A percentile compares a stretch with the other conserved stretches of the same genome.
Conservation (phyloP, 768 basidiomycete species). For the Melanogaster broomeanus region DNA sequence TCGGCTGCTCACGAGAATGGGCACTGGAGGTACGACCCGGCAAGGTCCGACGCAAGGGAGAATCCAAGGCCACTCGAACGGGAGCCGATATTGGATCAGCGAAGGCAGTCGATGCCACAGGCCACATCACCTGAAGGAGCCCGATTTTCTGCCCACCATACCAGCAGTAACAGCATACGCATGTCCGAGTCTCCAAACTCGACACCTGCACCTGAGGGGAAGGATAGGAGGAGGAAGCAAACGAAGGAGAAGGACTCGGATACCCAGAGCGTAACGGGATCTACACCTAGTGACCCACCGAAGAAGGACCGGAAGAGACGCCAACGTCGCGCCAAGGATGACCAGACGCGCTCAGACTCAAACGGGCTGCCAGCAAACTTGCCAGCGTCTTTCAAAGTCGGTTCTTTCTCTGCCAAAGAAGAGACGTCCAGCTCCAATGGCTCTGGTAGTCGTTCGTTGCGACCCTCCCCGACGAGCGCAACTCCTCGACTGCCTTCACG, state of each 20-base stretch:
- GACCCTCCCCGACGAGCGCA: constrained; percentile 70
- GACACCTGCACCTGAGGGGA: constrained; percentile 42
- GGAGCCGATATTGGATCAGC: constrained; percentile 34
- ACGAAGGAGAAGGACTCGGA: constrained; percentile 52
- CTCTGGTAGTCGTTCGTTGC: constrained; percentile 61
- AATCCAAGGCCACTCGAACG: constrained; percentile 27
- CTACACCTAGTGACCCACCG: constrained; percentile 39
- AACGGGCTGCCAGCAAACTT: constrained; percentile 29
- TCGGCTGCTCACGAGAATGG: constrained; percentile 43
- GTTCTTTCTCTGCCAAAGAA: constrained; percentile 39
- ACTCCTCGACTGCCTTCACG: constrained; percentile 63
- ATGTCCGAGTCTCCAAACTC: constrained; percentile 64
- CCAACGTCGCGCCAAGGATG: constrained; percentile 45
- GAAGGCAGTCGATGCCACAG: constrained; percentile 39
- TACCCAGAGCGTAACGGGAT: constrained; percentile 32
- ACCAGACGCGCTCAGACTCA: constrained; percentile 30
- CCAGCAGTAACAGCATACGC: constrained; percentile 36
- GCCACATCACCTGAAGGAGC: constrained; percentile 49
- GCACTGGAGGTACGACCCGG: constrained; percentile 63
- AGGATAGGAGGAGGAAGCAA: constrained; percentile 46
- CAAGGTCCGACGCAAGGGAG: constrained; percentile 52
- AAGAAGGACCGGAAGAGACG: constrained; percentile 64
- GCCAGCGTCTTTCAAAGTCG: constrained; percentile 35
- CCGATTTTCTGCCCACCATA: constrained; percentile 29
- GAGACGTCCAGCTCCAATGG: constrained; percentile 68